phyloP scores from a whole-genome alignment of 2,329 filamentous ascomycete species.

The Penicillium sp. region DNA sequence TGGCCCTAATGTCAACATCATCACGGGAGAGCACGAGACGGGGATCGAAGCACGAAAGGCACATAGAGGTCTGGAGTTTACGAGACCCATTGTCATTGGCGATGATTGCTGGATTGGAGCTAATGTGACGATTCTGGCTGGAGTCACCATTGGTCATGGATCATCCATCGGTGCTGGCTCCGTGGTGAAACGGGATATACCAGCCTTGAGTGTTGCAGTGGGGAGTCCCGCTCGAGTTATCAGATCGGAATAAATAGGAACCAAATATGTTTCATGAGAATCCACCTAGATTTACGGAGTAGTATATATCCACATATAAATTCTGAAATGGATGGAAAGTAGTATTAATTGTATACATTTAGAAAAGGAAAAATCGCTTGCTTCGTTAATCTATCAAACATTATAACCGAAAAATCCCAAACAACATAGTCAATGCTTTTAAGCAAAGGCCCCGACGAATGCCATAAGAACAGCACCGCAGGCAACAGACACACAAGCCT shows the following conservation, averaged over 20 bases:
- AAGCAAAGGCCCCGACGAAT: constrained; percentile 65
- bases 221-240: constrained; percentile 9
- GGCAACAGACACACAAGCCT: constrained; percentile 62
- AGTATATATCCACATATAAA: background rate
- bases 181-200: constrained; percentile 33
- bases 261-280: background rate
- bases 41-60: constrained; percentile 45
- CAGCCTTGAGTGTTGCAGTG: constrained; percentile 3
- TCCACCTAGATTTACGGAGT: too few species aligned
- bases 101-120: constrained; percentile 49
- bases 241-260: background rate
- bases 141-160: constrained; percentile 40
- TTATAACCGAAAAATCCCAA: background rate
- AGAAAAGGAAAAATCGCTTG: background rate
- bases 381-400: constrained; percentile 1
- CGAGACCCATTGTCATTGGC: constrained; percentile 45
- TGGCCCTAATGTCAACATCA: constrained; percentile 51
- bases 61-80: constrained; percentile 45
- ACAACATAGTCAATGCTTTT: constrained; percentile 9
- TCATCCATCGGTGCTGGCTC: constrained; percentile 33
- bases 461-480: constrained; percentile 63
- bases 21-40: constrained; percentile 51
- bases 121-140: constrained; percentile 40
- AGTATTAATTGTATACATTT: background rate
- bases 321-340: background rate